Percentiles rank a stretch among this genome's conserved stretches.
phyloP scores from a whole-genome alignment of 2,329 filamentous ascomycete species.

The Metarhizium rileyi region DNA sequence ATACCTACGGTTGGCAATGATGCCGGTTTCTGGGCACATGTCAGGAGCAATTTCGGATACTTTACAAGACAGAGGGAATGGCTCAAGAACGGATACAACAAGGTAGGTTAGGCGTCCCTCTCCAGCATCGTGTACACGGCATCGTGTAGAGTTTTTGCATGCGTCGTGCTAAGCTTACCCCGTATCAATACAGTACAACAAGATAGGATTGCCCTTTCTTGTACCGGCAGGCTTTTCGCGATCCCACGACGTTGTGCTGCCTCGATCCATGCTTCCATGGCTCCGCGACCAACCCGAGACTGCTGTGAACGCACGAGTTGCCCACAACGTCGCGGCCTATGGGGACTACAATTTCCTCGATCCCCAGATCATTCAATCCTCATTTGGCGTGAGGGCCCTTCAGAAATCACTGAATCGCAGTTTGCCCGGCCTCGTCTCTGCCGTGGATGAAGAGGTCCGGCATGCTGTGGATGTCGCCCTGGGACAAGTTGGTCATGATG shows the following conservation, averaged over 20 bases:
- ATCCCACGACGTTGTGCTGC: conserved; percentile 34
- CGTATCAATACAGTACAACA: conserved; percentile 25
- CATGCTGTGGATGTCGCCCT: conserved; percentile 26
- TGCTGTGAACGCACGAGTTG: conserved; percentile 29
- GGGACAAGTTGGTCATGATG: conserved; percentile 20
- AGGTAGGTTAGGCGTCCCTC: background rate
- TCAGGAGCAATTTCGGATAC: background rate
- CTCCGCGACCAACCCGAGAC: conserved; percentile 37
- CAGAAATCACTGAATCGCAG: conserved; percentile 34
- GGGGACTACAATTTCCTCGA: conserved; percentile 34
- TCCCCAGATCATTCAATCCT: conserved; percentile 20
- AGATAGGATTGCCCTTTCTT: conserved; percentile 30
- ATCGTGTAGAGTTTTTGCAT: background rate
- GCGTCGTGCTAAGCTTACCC: background rate
- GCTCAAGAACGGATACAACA: background rate
- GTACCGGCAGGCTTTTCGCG: conserved; percentile 30
- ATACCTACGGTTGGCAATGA: background rate
- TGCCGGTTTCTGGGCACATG: background rate
- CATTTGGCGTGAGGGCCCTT: conserved; percentile 31
- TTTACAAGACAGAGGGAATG: background rate
- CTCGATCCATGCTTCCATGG: conserved; percentile 33
- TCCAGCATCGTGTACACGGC: background rate
- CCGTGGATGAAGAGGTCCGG: conserved; percentile 30
- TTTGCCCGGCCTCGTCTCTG: conserved; percentile 27
- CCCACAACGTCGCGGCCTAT: conserved; percentile 29